A percentile compares a stretch with the other conserved stretches of the same genome.
phyloP scores from a whole-genome alignment of 2,329 filamentous ascomycete species.

The Chaetomium sp. region DNA sequence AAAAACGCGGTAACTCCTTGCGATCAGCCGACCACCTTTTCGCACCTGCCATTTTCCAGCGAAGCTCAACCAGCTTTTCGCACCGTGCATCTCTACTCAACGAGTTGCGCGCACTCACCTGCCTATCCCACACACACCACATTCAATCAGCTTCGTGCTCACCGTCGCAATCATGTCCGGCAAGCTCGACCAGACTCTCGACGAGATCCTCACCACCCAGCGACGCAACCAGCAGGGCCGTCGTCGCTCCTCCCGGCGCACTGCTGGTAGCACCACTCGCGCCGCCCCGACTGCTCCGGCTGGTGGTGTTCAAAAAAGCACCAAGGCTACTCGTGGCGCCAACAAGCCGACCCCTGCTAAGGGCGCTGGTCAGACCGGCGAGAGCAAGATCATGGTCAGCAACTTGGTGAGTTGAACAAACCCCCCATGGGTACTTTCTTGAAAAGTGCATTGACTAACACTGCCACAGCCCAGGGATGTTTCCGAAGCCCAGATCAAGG shows the following conservation, averaged over 20 bases:
- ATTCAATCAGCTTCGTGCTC: background rate
- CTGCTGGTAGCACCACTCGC: constrained; percentile 41
- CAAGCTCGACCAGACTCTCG: constrained; percentile 95
- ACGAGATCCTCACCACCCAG: constrained; percentile 87
- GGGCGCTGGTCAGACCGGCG: constrained; percentile 54
- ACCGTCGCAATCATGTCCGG: constrained; percentile 59
- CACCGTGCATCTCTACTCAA: background rate
- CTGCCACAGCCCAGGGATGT: constrained; percentile 78
- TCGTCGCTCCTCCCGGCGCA: constrained; percentile 45
- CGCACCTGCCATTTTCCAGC: constrained; percentile 11
- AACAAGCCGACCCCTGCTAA: constrained; percentile 60
- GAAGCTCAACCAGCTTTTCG: constrained; percentile 5
- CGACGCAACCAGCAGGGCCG: constrained; percentile 48
- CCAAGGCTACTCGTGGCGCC: constrained; percentile 52
- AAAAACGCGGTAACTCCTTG: background rate
- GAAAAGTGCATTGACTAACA: constrained; percentile 40
- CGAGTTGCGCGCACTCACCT: background rate
- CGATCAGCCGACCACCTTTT: constrained; percentile 7
- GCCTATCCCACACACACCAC: background rate
- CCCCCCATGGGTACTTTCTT: background rate
- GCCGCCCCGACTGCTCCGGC: constrained; percentile 59
- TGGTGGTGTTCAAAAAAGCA: constrained; percentile 79
- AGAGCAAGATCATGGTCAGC: constrained; percentile 98
- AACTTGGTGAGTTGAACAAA: constrained; percentile 68
- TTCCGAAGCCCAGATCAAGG: constrained; percentile 96